Evolutionary conservation across 495 filamentous ascomycete species (phyloP).

Genomic region (Alectoria sarmentosa): DNA sequence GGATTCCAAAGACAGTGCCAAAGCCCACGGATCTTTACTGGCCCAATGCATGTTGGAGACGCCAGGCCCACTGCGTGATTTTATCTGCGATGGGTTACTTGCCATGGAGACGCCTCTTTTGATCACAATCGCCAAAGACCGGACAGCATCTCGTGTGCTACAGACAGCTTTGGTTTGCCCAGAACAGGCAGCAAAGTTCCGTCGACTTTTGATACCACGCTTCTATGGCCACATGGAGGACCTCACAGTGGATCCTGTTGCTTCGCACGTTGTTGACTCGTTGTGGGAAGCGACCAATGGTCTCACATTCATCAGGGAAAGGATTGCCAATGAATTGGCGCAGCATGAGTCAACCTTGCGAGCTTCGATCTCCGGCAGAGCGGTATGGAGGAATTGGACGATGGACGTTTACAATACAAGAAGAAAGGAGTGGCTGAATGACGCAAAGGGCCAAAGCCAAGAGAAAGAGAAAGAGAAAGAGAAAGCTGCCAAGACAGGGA

Average conservation of each 20-base stretch:
- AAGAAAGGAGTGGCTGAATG: conserved; percentile 60
- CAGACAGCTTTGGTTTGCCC: conserved; percentile 56
- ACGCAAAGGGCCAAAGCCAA: conserved; percentile 46
- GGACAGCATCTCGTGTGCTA: conserved; percentile 60
- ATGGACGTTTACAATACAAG: conserved; percentile 77
- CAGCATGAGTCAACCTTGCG: conserved; percentile 58
- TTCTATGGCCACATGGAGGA: conserved; percentile 53
- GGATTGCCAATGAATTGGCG: conserved; percentile 56
- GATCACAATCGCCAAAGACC: conserved; percentile 47
- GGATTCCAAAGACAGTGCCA: conserved; percentile 36
- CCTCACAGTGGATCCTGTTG: conserved; percentile 62
- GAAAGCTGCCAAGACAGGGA: conserved; percentile 23
- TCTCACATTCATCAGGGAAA: conserved; percentile 59
- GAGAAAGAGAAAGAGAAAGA: conserved; percentile 20
- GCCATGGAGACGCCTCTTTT: conserved; percentile 37
- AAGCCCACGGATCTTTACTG: conserved; percentile 57
- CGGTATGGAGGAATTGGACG: conserved; percentile 86
- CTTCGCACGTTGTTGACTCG: conserved; percentile 71
- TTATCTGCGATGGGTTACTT: conserved; percentile 51
- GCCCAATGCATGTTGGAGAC: conserved; percentile 57
- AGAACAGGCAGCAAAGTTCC: conserved; percentile 51
- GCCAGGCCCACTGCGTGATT: conserved; percentile 47
- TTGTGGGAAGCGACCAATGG: conserved; percentile 62
- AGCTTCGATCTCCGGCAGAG: conserved; percentile 66
- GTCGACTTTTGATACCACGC: conserved; percentile 52